Evolutionary conservation across 768 basidiomycete species (phyloP).

Genomic region (Phlebiopsis gigantea): DNA sequence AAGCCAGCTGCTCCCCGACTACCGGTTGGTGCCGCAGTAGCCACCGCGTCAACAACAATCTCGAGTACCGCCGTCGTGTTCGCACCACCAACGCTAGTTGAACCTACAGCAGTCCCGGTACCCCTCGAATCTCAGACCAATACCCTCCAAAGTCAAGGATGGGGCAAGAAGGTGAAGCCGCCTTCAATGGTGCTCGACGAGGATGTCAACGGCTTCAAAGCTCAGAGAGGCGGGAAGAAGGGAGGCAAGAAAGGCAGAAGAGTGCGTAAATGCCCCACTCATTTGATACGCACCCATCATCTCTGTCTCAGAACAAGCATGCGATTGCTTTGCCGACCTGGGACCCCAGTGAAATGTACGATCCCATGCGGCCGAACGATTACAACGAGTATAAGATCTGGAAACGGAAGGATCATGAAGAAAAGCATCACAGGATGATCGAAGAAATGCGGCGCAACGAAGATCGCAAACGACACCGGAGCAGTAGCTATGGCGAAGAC

Average conservation of each 20-base stretch:
- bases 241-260: constrained; percentile 60
- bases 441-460: constrained; percentile 39
- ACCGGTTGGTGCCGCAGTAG: constrained; percentile 58
- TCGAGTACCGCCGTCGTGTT: constrained; percentile 63
- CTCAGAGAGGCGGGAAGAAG: constrained; percentile 49
- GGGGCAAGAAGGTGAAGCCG: constrained; percentile 88
- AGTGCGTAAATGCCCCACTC: constrained; percentile 30
- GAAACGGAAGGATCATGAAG: constrained; percentile 71
- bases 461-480: constrained; percentile 42
- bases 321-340: constrained; percentile 48
- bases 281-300: neutral
- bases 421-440: constrained; percentile 56
- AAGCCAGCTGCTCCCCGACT: constrained; percentile 49
- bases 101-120: constrained; percentile 16
- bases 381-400: constrained; percentile 85
- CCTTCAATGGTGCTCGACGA: constrained; percentile 89
- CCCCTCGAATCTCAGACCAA: constrained; percentile 28
- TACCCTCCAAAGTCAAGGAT: constrained; percentile 47
- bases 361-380: constrained; percentile 80
- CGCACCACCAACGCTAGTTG: constrained; percentile 59
- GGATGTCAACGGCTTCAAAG: constrained; percentile 79
- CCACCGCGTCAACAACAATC: constrained; percentile 28
- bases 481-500: constrained; percentile 54
- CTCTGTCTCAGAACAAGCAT: constrained; percentile 50
- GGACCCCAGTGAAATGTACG: constrained; percentile 80